Base-by-base conservation (phyloP, 306 rosid species). In the Glycine tomentella region DNA sequence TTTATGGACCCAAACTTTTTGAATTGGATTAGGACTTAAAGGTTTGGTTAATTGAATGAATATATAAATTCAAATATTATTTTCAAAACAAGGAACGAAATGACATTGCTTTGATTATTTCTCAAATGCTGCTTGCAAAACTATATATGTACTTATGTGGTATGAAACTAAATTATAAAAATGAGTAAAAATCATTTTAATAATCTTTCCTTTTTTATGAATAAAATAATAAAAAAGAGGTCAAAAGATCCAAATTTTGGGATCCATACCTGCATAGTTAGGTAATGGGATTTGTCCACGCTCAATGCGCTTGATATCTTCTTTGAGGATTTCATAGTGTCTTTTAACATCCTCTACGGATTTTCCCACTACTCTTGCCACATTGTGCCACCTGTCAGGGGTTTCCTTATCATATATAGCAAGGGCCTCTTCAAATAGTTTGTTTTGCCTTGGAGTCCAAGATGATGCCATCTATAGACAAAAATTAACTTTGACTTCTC, bases 301-400 rank as follows among this genome's bases (percentile, higher is more conserved):
- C 82, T 93, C 97, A 81, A 93, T 93, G 85, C 89, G 90, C 20
- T 63, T 75, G 63, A 93, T 64, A 84, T 93, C 97, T 74, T 91
- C 97, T 33, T 85, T 71, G 81, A 93, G 94, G 84, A 90, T 33
- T 69, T 93, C 93, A 80, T 90, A 93, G 80, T 91, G 97, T 64
- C 73, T 79, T 79, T 90, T 93, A 72, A 93, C 94, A 16, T 93
- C 97, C 53, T 90, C 97, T 0, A 87, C 92, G 4, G 97, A 73
- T 75, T 90, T 93, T 61, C 97, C 89, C n/a, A 91, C 97, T 9
- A 81, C 84, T 78, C 66, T 82, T 25, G 97, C 94, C 17, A 93
- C 86, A 82, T 93, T 91, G 77, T 86, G 97, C 97, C 97, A 93
- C 83, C 90, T 90, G 69, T 93, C 97, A 2, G 93, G 89, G 34